Evolutionary conservation across 331 rosid genomes (phyloP).

Genomic region (Prunus yedoensis): DNA sequence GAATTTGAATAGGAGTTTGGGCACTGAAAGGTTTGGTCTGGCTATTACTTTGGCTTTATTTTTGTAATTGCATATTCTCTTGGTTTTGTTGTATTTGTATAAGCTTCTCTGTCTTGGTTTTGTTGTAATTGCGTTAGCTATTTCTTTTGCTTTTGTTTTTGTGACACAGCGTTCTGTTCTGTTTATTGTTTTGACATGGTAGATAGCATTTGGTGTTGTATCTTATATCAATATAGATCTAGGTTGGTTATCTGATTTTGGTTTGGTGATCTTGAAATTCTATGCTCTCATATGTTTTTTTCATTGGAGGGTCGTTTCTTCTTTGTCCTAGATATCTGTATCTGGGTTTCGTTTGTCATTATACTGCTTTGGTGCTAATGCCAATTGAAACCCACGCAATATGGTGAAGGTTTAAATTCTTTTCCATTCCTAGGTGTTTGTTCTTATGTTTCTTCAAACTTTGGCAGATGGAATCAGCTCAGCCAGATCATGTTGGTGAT

Average conservation of each 20-base stretch:
- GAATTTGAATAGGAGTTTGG: slow-evolving; percentile 23
- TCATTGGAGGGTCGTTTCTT: slow-evolving; percentile 1
- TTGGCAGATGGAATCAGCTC: slow-evolving; percentile 53
- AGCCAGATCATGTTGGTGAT: slow-evolving; percentile 30
- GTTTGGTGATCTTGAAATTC: slow-evolving; percentile 25
- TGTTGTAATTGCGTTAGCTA: not conserved
- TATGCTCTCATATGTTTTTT: not conserved
- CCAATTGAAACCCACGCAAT: not conserved
- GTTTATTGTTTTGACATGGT: slow-evolving; percentile 12
- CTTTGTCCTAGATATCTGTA: slow-evolving; percentile 6
- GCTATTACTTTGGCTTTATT: not conserved
- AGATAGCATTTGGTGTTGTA: slow-evolving; percentile 18
- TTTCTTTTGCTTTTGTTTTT: slow-evolving; percentile 13
- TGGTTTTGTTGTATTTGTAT: slow-evolving; percentile 4
- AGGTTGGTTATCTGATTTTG: slow-evolving; percentile 27
- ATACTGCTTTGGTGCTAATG: not conserved
- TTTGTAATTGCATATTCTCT: slow-evolving; percentile 26
- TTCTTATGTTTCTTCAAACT: slow-evolving; percentile 12
- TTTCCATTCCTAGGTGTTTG: slow-evolving; percentile 16
- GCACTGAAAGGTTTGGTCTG: slow-evolving; percentile 21
- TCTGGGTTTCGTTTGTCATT: slow-evolving; percentile 18
- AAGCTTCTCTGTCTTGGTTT: slow-evolving; percentile 21
- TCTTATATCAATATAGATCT: slow-evolving; percentile 38
- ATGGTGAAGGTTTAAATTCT: not conserved
- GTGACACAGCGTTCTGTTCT: slow-evolving; percentile 19